Percentiles rank a stretch among this genome's conserved stretches.
Conservation (phyloP, 129 eudicot genomes). For the Artemisia annua region DNA sequence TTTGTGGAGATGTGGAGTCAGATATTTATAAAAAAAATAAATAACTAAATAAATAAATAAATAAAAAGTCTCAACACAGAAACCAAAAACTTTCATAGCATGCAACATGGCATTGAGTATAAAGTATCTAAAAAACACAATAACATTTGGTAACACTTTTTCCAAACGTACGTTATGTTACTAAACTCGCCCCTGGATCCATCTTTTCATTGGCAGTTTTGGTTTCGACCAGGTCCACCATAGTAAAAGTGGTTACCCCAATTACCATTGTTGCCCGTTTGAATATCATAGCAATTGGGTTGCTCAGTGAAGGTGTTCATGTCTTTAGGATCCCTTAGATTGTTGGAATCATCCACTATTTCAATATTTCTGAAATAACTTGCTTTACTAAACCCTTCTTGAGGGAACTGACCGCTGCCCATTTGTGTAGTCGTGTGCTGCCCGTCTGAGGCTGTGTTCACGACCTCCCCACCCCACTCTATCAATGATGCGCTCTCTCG, state of each 20-base stretch:
- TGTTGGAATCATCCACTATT: slow-evolving; percentile 67
- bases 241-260: slow-evolving; percentile 82
- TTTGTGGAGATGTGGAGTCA: no score
- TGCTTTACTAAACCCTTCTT: slow-evolving; percentile 69
- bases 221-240: slow-evolving; percentile 88
- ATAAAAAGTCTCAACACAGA: no score
- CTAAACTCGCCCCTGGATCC: not conserved
- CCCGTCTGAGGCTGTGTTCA: slow-evolving; percentile 71
- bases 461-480: slow-evolving; percentile 95
- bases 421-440: slow-evolving; percentile 82
- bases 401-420: slow-evolving; percentile 93
- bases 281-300: slow-evolving; percentile 61
- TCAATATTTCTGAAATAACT: slow-evolving; percentile 71
- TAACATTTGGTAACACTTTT: no score
- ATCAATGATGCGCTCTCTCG: slow-evolving; percentile 63
- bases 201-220: slow-evolving; percentile 47
- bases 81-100: no score
- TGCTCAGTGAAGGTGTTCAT: slow-evolving; percentile 68
- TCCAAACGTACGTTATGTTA: no score
- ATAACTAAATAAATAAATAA: no score
- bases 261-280: slow-evolving; percentile 45
- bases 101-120: no score
- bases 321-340: slow-evolving; percentile 55
- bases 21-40: no score
- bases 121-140: no score